Evolutionary conservation across 2,329 filamentous ascomycete genomes (phyloP).

Genomic region (Fusarium guadeloupense): DNA sequence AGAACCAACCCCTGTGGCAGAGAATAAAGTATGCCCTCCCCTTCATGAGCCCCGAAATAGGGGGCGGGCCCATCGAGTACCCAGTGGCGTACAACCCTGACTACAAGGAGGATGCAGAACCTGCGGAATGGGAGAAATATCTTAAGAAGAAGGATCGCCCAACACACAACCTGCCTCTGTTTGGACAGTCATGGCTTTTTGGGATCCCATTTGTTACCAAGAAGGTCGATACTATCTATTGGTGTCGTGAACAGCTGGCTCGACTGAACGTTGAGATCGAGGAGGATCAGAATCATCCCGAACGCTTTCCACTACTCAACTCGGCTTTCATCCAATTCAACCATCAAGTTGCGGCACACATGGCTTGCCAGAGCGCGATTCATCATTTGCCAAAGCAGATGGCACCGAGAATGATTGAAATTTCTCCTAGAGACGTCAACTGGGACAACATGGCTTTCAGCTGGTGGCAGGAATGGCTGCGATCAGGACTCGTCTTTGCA

Average conservation of each 20-base stretch:
- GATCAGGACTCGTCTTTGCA: constrained; percentile 71
- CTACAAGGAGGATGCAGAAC: constrained; percentile 65
- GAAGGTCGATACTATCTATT: constrained; percentile 95
- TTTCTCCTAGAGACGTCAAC: constrained; percentile 89
- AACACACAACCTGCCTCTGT: constrained; percentile 77
- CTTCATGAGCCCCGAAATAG: constrained; percentile 55
- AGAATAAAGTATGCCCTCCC: constrained; percentile 61
- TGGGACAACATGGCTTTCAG: constrained; percentile 98
- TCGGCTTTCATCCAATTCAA: constrained; percentile 99
- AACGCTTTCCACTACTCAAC: constrained; percentile 90
- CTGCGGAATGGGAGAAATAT: constrained; percentile 83
- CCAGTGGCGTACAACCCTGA: constrained; percentile 69
- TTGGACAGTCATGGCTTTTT: constrained; percentile 75
- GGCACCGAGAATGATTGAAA: constrained; percentile 91
- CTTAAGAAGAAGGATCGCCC: constrained; percentile 83
- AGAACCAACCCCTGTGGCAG: constrained; percentile 60
- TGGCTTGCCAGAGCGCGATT: constrained; percentile 93
- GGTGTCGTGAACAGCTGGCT: constrained; percentile 86
- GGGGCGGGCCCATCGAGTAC: constrained; percentile 63
- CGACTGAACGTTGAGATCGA: constrained; percentile 92
- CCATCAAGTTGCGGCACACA: constrained; percentile 94
- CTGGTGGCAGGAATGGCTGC: constrained; percentile 91
- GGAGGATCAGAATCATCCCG: constrained; percentile 83
- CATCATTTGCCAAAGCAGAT: constrained; percentile 94
- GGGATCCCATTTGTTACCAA: constrained; percentile 81